Base-by-base conservation (phyloP, 371 early-diverging fungal species). In the Circinella umbellata region DNA sequence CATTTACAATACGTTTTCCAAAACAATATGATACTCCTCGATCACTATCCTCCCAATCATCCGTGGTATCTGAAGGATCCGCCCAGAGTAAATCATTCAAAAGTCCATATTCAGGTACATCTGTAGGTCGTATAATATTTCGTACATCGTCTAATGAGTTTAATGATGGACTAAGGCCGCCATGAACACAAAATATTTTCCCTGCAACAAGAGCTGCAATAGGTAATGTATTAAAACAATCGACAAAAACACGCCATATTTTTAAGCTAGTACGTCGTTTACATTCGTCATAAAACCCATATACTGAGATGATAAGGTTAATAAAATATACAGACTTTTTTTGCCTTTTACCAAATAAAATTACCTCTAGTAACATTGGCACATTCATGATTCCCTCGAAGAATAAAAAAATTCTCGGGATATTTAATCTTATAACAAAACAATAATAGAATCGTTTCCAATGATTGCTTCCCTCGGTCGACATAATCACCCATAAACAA, bases 211-310 rank as follows among this genome's bases (percentile, higher is more conserved):
- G 89, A 4, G 96, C 99, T 20, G 96, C 96, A 42, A 98, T 89
- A 1, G 99, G 99, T 51, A 98, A 83, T 70, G 92, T 91, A 75
- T 97, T 96, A 86, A 99, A 99, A 67, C 91, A 90, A 77, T 96
- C 93, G 27, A 96, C 90, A 75, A 97, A 96, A 6, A 92, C 91
- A 79, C 95, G 94, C 96, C 94, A 99, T 72, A 96, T 83, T 78
- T 95, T 95, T 79, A 94, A 92, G 80, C 92, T 94, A 82, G 96
- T 96, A 66, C 97, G 86, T 66, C 96, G 88, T 75, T 96, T 95
- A 86, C 99, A 99, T 88, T 99, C 99, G 76, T 99, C 99, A 76
- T 96, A 99, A 80, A 99, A 99, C 8, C 99, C 99, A 77, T 99
- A 99, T 70, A 98, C 96, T 17, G 42, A 53, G 18, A 11, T 6